phyloP scores from a whole-genome alignment of 2,329 filamentous ascomycete genomes.

The Cylindrodendrum hubeiense region DNA sequence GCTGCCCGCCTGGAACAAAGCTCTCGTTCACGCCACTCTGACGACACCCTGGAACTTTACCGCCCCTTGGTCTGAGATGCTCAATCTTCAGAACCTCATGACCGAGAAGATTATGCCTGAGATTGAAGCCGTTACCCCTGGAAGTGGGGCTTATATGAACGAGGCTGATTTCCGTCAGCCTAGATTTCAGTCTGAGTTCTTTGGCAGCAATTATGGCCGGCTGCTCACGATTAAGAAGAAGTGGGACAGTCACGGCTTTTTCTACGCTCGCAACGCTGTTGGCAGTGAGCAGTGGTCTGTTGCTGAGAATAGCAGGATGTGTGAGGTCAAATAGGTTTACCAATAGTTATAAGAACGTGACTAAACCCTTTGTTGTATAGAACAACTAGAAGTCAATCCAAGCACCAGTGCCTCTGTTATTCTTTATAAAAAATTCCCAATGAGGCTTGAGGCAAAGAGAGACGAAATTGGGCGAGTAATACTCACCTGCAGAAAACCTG shows the following conservation, averaged over 20 bases:
- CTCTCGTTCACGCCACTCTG: slow-evolving; percentile 48
- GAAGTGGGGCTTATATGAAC: slow-evolving; percentile 61
- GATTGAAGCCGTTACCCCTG: slow-evolving; percentile 52
- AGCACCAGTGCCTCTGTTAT: no score
- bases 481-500: no score
- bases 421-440: no score
- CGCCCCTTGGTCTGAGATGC: slow-evolving; percentile 45
- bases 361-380: no score
- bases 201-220: slow-evolving; percentile 58
- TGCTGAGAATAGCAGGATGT: slow-evolving; percentile 30
- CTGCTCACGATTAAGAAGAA: slow-evolving; percentile 61
- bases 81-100: slow-evolving; percentile 44
- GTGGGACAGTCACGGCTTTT: slow-evolving; percentile 61
- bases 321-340: neutral
- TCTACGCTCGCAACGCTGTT: slow-evolving; percentile 62
- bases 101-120: slow-evolving; percentile 42
- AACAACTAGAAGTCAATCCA: no score
- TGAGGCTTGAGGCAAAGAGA: no score
- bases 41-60: slow-evolving; percentile 46
- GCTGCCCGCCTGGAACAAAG: slow-evolving; percentile 55
- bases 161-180: slow-evolving; percentile 62
- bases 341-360: no score
- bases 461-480: no score
- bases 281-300: slow-evolving; percentile 63
- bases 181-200: slow-evolving; percentile 59